A percentile compares a stretch with the other conserved stretches of the same genome.
Evolutionary conservation across 768 basidiomycete genomes (phyloP).

Genomic region (Terana coerulea): DNA sequence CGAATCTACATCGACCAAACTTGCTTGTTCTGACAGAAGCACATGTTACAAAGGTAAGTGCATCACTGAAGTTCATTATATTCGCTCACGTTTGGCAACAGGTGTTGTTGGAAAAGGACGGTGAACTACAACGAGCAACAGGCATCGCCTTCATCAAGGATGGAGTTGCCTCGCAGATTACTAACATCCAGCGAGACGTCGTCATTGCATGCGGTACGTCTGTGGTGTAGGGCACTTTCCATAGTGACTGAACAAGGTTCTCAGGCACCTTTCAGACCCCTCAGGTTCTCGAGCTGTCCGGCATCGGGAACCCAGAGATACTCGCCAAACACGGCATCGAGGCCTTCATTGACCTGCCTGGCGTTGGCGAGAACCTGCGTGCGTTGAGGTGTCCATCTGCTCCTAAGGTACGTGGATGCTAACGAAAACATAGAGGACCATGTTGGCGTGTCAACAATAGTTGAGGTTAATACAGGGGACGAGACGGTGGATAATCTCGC

Average conservation of each 20-base stretch:
- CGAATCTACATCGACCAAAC: constrained; percentile 25
- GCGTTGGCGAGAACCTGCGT: constrained; percentile 55
- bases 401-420: too few species aligned
- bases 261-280: constrained; percentile 25
- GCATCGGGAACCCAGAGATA: constrained; percentile 44
- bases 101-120: neutral
- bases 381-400: constrained; percentile 32
- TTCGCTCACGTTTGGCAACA: neutral
- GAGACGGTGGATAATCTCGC: constrained; percentile 2
- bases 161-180: neutral
- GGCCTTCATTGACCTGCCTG: constrained; percentile 42
- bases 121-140: neutral
- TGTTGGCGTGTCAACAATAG: neutral
- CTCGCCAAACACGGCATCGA: constrained; percentile 44
- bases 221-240: too few species aligned
- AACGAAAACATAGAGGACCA: too few species aligned
- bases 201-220: constrained; percentile 1
- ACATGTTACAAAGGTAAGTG: constrained; percentile 12
- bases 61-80: neutral
- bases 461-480: constrained; percentile 3
- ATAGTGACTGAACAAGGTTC: too few species aligned
- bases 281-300: constrained; percentile 49
- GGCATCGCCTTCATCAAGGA: constrained; percentile 1
- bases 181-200: constrained; percentile 1
- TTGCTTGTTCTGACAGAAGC: constrained; percentile 24